Base-by-base conservation (phyloP, 2,329 filamentous ascomycete species). In the Fusarium verticillioides region DNA sequence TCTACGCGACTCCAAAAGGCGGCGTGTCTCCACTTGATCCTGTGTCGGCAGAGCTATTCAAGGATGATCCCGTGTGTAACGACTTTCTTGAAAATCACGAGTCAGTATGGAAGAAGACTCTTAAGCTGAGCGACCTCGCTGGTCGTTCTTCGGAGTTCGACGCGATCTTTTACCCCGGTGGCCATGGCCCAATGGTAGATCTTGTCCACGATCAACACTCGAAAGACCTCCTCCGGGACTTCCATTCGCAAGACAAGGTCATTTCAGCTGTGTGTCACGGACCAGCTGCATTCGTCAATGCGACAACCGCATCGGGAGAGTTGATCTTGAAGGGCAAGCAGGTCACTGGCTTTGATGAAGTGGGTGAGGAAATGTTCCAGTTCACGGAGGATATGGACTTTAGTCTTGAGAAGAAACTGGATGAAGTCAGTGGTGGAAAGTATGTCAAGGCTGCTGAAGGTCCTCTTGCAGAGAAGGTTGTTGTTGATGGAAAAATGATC, bases 401-500 rank as follows among this genome's bases (percentile, higher is more conserved):
- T 15, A 61, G 49, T 5, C 59, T 61, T 1, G 59, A 57, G 9
- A 57, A 56, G 5, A 37, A 5, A 13, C 4, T 61, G 19, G 39
- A 9, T 4, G 39, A 57, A 9, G 59, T 10, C 1, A 57, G 44
- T 18, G 57, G 39, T 9, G 59, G 59, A 7, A 57, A 15, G 5
- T 61, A 57, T 10, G 23, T 61, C 11, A 61, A 61, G 15, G 59
- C 59, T 30, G 49, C 26, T 1, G 23, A 36, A 0, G 37, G 49
- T 3, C 59, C 59, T 5, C 49, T 61, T 4, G 39, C 37, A 2
- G 49, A 61, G 5, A 61, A 61, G 11, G 49, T 57, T 16, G 59
- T 61, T 36, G 59, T 61, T 44, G 49, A 61, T 61, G 49, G 59
- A 4, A 61, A 61, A 11, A 43, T 61, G 1, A 61, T 61, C 10